These are phyloP conservation scores for Trichoderma sp. DNA, from an alignment of 2,329 filamentous ascomycete species.

Conservation along the genomic window DNA sequence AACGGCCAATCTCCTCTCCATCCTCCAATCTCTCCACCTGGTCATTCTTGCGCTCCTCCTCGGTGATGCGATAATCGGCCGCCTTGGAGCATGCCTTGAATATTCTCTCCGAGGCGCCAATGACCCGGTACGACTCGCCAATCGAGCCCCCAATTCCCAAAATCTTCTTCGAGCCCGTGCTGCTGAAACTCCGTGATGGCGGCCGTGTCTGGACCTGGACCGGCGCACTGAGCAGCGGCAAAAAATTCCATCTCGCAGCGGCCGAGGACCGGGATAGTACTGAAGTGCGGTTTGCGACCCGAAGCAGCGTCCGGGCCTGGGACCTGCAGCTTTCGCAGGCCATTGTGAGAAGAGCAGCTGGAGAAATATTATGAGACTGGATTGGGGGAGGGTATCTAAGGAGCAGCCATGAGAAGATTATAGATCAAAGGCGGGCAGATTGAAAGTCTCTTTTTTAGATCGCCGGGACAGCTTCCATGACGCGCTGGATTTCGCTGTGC, in stretches of 20 bases:
- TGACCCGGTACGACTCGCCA: conserved; percentile 67
- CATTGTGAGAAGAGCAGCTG: conserved; percentile 39
- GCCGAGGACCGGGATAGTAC: conserved; percentile 34
- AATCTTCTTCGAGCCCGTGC: conserved; percentile 37
- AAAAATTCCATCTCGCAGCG: conserved; percentile 32
- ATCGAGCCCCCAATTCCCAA: conserved; percentile 41
- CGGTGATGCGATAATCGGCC: conserved; percentile 75
- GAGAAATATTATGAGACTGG: not conserved
- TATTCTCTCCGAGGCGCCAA: conserved; percentile 75
- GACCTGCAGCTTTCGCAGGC: conserved; percentile 52
- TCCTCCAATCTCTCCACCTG: conserved; percentile 70
- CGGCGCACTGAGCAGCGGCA: conserved; percentile 25
- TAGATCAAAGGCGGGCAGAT: conserved; percentile 4
- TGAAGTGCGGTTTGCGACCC: conserved; percentile 37
- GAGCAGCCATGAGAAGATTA: not conserved
- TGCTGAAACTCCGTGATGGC: conserved; percentile 41
- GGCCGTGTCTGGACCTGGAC: not conserved
- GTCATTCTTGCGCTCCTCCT: conserved; percentile 64
- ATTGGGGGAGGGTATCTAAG: not conserved
- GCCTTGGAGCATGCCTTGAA: conserved; percentile 73
- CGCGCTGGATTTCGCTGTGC: conserved; percentile 23
- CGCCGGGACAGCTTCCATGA: conserved; percentile 20
- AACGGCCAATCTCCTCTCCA: conserved; percentile 75
- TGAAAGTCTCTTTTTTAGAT: conserved; percentile 2
- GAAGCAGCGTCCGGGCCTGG: conserved; percentile 46